These are phyloP conservation scores for Penicillium frequentans DNA, from an alignment of 2,329 filamentous ascomycete species.

Conservation along the genomic window DNA sequence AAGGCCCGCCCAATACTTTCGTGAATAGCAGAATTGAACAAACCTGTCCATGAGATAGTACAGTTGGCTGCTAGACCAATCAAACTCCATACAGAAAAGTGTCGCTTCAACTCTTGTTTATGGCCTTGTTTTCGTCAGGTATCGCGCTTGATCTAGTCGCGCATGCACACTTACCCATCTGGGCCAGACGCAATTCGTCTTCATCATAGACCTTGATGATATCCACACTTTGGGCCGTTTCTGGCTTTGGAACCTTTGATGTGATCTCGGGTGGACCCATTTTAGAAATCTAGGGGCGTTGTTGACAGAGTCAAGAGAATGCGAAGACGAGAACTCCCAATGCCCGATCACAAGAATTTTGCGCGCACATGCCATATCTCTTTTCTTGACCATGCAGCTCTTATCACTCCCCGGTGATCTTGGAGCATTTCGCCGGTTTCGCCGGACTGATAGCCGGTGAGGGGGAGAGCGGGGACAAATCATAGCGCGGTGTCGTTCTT, in stretches of 20 bases:
- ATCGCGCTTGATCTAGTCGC: background rate
- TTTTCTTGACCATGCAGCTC: constrained; percentile 6
- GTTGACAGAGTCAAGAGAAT: background rate
- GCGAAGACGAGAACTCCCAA: background rate
- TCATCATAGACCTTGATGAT: constrained; percentile 30
- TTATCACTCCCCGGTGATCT: constrained; percentile 12
- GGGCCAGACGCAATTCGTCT: constrained; percentile 45
- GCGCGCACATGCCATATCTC: background rate
- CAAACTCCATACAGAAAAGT: constrained; percentile 50
- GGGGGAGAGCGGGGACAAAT: constrained; percentile 10
- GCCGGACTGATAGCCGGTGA: constrained; percentile 8
- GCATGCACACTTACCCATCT: constrained; percentile 40
- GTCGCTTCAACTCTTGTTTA: constrained; percentile 50
- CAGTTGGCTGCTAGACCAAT: constrained; percentile 52
- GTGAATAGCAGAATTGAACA: background rate
- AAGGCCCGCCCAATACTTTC: background rate
- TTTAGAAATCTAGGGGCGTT: background rate
- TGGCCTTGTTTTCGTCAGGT: constrained; percentile 37
- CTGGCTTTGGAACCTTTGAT: background rate
- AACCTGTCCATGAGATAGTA: constrained; percentile 53
- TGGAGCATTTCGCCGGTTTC: constrained; percentile 6
- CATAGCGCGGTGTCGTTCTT: background rate
- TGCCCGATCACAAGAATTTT: constrained; percentile 2
- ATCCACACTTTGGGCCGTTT: background rate
- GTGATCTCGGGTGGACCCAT: constrained; percentile 16